Base-by-base conservation (phyloP, 306 rosid genomes). In the Carpinus viminea region DNA sequence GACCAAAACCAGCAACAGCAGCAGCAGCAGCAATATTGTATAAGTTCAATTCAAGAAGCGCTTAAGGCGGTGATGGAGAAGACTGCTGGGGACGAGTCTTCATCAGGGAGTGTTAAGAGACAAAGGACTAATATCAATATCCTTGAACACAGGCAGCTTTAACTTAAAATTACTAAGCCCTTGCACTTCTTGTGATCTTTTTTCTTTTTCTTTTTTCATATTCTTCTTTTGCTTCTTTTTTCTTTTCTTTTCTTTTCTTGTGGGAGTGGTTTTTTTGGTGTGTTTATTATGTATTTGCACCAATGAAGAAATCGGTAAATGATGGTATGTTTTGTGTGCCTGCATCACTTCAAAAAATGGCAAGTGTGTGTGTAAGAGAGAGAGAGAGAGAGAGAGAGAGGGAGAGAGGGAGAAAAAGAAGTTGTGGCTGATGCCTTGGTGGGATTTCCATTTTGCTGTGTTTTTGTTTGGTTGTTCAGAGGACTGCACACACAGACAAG, bases 41-140 rank as follows among this genome's bases (percentile, higher is more conserved):
- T 87, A 17, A 89, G 86, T 26, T 87, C 98, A 20, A 89, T 93
- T 72, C 93, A 93, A 36, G 98, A 93, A 68, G 97, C 98, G 7
- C 92, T 93, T 1, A 93, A 86, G 78, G 89, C 88, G 0, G 96
- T 93, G 70, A 93, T 93, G 93, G 98, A 90, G 79, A 93, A 91
- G 84, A 85, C 83, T 20, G 77, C 80, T 31, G 88, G 84, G 0
- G 92, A 87, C 8, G 88, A 81, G 9, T 82, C 93, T 20, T 81
- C 90, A 71, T 80, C 93, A 16, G 98, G 93, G 77, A 91, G 72
- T 81, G 89, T 84, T 64, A 93, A 93, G 87, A 90, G 98, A 36
- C 98, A 91, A 89, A 91, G 97, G 89, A 91, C 92, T 12, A 87
- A 78, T 81, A 75, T 86, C 68, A 93, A 86, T 89, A 82, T 90